phyloP scores from a whole-genome alignment of 257 asterid species.

The Hygrophila difformis region DNA sequence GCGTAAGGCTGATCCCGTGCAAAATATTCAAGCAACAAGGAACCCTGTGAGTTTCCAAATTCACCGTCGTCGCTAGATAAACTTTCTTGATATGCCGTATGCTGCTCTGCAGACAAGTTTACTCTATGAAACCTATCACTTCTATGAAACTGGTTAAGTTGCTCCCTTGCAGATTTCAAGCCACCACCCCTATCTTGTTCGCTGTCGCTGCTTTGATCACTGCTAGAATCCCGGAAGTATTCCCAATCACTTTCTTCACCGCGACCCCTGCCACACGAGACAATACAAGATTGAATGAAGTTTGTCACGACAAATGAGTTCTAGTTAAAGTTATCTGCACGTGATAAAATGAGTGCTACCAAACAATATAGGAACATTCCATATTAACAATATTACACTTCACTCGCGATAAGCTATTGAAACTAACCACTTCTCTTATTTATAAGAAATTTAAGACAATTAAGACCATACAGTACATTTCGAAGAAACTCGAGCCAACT shows the following conservation, averaged over 20 bases:
- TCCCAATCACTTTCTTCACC: slow-evolving; percentile 91
- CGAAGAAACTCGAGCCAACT: background rate
- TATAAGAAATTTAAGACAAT: no score
- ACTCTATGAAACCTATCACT: slow-evolving; percentile 26
- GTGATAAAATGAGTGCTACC: background rate
- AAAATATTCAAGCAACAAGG: slow-evolving; percentile 70
- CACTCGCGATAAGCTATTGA: background rate
- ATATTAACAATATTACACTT: background rate
- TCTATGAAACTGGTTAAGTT: slow-evolving; percentile 21
- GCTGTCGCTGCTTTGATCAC: slow-evolving; percentile 89
- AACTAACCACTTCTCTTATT: background rate
- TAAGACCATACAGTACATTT: slow-evolving; percentile 2
- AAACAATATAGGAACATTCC: background rate
- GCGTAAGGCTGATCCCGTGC: slow-evolving; percentile 69
- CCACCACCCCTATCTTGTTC: slow-evolving; percentile 55
- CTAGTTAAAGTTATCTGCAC: no score
- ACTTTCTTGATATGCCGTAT: slow-evolving; percentile 53
- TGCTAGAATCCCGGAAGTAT: slow-evolving; percentile 72
- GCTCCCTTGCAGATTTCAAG: slow-evolving; percentile 35
- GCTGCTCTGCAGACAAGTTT: slow-evolving; percentile 1
- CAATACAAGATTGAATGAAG: background rate
- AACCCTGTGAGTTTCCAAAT: slow-evolving; percentile 57
- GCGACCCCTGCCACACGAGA: slow-evolving; percentile 37
- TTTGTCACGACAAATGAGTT: no score
- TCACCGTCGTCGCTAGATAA: slow-evolving; percentile 93